Evolutionary conservation across 495 filamentous ascomycete genomes (phyloP), one percentile per base, ranked within the genome.

Genomic region (Hypomontagnella monticulosa): DNA sequence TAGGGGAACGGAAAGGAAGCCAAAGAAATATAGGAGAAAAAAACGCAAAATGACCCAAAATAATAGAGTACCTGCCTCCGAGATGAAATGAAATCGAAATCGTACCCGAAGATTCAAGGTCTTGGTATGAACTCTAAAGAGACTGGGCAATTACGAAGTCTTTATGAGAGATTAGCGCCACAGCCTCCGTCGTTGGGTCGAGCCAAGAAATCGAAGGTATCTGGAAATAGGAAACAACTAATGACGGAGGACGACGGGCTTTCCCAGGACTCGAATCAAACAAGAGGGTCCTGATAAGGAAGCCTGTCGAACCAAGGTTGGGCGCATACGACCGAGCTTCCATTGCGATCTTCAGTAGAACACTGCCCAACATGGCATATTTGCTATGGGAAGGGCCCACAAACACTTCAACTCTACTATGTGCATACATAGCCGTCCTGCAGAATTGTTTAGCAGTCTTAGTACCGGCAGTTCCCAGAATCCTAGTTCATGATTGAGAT

Each of bases 331-430:
- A 56, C 57, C 57, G 57, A 61, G 57, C 67, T 62, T 61, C 67
- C 67, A 70, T 70, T 70, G 47, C 30, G 67, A 70, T 70, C 67
- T 66, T 70, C 67, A 59, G 20, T 18, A 41, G 61, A 59, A 20
- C 23, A 41, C 37, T 70, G 67, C 67, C 66, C 61, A 55, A 64
- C 38, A 57, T 47, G 57, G 52, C 23, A 48, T 44, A 42, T 51
- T 23, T 56, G 27, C 32, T 44, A 43, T 41, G 19, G 42, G n/a
- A 38, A 5, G 44, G 66, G 14, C 61, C 66, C 66, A 63, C 66
- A 43, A 42, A 58, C 53, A 51, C 44, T 38, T 61, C 40, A 50
- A 46, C 57, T 38, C 11, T 56, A n/a, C 30, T 44, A 53, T 18
- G 14, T 37, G n/a, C 41, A n/a, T 62, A 34, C 44, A 49, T 32